Percentiles rank a stretch among this genome's conserved stretches.
phyloP scores from a whole-genome alignment of 192 early-diverging fungal species.

The Glomus cerebriforme region DNA sequence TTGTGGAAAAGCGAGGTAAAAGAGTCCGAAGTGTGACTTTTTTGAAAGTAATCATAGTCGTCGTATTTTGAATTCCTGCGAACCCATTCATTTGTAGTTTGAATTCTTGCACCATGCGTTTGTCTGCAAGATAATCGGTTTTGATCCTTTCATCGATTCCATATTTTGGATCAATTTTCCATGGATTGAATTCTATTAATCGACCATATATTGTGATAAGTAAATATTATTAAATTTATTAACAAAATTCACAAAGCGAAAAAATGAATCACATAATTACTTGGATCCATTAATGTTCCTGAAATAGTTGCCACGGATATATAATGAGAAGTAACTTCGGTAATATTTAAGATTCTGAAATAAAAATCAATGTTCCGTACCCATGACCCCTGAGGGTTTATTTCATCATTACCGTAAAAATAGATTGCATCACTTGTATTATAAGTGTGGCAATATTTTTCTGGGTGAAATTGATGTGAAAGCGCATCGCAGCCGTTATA shows the following conservation, averaged over 20 bases:
- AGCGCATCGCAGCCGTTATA: neutral
- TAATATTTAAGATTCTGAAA: constrained; percentile 3
- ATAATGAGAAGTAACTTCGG: neutral
- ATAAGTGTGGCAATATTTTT: neutral
- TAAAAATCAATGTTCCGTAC: constrained; percentile 7
- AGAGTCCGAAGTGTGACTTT: neutral
- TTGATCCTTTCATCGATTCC: no score
- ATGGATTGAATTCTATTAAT: no score
- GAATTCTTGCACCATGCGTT: no score
- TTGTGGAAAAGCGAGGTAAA: neutral
- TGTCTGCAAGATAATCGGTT: no score
- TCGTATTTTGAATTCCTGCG: constrained; percentile 1
- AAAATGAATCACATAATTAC: neutral
- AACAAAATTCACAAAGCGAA: no score
- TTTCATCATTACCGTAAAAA: neutral
- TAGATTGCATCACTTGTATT: neutral
- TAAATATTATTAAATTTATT: no score
- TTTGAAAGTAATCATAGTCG: neutral
- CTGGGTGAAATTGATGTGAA: no score
- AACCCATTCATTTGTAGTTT: neutral
- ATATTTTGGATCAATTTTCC: no score
- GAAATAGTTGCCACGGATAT: neutral
- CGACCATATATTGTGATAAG: neutral
- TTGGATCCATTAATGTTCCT: neutral
- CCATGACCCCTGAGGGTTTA: neutral